Evolutionary conservation across 305 asterid species (phyloP).

Genomic region (Fraxinus albicans): DNA sequence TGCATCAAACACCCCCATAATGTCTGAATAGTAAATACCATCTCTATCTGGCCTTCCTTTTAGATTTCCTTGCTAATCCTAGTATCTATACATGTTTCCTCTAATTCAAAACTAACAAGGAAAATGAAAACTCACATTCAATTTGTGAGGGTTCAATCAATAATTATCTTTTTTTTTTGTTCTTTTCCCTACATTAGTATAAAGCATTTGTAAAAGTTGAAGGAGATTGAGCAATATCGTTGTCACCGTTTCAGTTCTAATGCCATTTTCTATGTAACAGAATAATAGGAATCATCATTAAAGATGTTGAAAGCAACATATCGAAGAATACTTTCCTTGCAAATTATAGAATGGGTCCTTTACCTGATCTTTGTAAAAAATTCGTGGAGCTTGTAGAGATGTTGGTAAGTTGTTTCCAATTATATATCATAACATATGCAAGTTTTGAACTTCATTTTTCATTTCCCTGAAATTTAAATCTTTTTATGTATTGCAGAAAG

Average conservation of each 20-base stretch:
- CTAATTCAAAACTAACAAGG: background rate
- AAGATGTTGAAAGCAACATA: slow-evolving; percentile 78
- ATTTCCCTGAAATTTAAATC: slow-evolving; percentile 16
- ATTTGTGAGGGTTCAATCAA: background rate
- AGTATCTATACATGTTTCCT: background rate
- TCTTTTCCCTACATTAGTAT: slow-evolving; percentile 4
- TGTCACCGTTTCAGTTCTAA: slow-evolving; percentile 25
- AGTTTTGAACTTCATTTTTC: slow-evolving; percentile 19
- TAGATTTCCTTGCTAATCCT: background rate
- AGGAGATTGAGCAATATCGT: background rate
- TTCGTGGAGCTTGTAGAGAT: slow-evolving; percentile 89
- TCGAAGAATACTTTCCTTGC: slow-evolving; percentile 68
- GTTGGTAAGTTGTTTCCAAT: slow-evolving; percentile 58
- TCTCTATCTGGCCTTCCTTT: background rate
- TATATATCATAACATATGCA: background rate
- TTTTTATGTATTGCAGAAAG: slow-evolving; percentile 60
- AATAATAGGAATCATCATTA: slow-evolving; percentile 75
- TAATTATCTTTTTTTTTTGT: background rate
- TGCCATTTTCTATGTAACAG: slow-evolving; percentile 44
- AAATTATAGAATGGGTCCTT: slow-evolving; percentile 77
- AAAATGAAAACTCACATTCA: slow-evolving; percentile 6
- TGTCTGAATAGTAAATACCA: background rate
- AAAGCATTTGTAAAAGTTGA: slow-evolving; percentile 1
- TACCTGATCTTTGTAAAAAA: slow-evolving; percentile 79
- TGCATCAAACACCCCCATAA: no score